phyloP scores from a whole-genome alignment of 306 rosid genomes.

The Sicyos edulis region DNA sequence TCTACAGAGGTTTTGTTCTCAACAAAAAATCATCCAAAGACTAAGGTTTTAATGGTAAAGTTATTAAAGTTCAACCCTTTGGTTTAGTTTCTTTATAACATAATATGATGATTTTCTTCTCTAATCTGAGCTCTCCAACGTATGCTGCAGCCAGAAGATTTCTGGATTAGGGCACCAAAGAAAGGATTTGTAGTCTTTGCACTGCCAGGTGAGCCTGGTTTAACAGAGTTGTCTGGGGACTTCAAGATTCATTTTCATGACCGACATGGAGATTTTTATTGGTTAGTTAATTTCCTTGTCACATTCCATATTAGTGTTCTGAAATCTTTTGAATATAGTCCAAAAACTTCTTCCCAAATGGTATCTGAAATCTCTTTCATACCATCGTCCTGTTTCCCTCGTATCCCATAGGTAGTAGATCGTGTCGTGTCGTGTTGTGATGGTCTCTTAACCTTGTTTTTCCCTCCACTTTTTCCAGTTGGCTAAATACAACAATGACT shows the following conservation, averaged over 20 bases:
- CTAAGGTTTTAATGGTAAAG: constrained; percentile 72
- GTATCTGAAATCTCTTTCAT: neutral
- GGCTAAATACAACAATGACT: constrained; percentile 74
- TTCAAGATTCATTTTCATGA: constrained; percentile 87
- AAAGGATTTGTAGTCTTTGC: constrained; percentile 92
- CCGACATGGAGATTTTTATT: constrained; percentile 90
- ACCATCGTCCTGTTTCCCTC: too few species aligned
- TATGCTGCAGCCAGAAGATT: constrained; percentile 73
- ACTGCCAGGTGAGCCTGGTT: constrained; percentile 91
- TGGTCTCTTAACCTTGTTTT: constrained; percentile 14
- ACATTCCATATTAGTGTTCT: neutral
- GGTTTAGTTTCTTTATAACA: constrained; percentile 1
- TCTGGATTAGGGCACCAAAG: constrained; percentile 79
- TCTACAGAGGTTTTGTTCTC: constrained; percentile 72
- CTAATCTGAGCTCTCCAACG: constrained; percentile 18
- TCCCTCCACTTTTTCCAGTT: constrained; percentile 44
- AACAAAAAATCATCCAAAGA: constrained; percentile 69
- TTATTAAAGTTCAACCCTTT: neutral
- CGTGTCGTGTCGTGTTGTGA: neutral
- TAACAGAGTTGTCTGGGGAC: constrained; percentile 78
- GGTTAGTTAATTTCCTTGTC: constrained; percentile 37
- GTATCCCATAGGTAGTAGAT: neutral
- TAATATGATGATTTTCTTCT: constrained; percentile 18
- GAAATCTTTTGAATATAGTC: neutral
- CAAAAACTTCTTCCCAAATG: neutral